Conservation (phyloP, 2,329 filamentous ascomycete species). For the Lasiodiplodia citricola region DNA sequence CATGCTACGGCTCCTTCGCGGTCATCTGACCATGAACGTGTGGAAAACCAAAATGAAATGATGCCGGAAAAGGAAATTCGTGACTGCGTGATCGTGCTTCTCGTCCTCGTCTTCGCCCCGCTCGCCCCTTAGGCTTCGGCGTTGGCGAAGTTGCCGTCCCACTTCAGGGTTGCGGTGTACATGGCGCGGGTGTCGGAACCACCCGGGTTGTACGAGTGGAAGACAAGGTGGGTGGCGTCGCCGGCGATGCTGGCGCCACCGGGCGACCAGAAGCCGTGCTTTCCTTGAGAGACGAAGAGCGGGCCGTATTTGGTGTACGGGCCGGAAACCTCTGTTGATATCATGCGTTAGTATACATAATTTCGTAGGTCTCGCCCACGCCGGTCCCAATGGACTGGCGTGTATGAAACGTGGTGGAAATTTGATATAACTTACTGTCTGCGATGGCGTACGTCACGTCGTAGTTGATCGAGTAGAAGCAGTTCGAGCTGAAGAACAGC, state of each 20-base stretch:
- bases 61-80: slow-evolving; percentile 9
- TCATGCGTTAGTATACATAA: not conserved
- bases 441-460: slow-evolving; percentile 64
- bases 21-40: not conserved
- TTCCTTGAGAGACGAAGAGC: slow-evolving; percentile 22
- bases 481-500: slow-evolving; percentile 68
- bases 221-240: slow-evolving; percentile 22
- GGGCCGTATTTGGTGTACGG: slow-evolving; percentile 25
- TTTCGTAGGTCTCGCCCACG: not conserved
- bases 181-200: slow-evolving; percentile 15
- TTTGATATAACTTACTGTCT: slow-evolving; percentile 14
- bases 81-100: not conserved
- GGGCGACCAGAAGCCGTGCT: slow-evolving; percentile 24
- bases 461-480: slow-evolving; percentile 61
- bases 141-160: slow-evolving; percentile 14
- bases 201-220: slow-evolving; percentile 21
- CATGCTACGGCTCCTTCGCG: not conserved
- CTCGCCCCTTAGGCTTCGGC: not conserved
- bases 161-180: slow-evolving; percentile 18
- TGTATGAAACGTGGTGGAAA: not conserved
- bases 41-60: not conserved
- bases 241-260: slow-evolving; percentile 24
- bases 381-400: not conserved
- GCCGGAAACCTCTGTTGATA: slow-evolving; percentile 16
- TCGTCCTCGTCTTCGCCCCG: not conserved